A percentile compares a stretch with the other conserved stretches of the same genome.
Conservation (phyloP, 192 early-diverging fungal genomes). For the Coemansia brasiliensis region DNA sequence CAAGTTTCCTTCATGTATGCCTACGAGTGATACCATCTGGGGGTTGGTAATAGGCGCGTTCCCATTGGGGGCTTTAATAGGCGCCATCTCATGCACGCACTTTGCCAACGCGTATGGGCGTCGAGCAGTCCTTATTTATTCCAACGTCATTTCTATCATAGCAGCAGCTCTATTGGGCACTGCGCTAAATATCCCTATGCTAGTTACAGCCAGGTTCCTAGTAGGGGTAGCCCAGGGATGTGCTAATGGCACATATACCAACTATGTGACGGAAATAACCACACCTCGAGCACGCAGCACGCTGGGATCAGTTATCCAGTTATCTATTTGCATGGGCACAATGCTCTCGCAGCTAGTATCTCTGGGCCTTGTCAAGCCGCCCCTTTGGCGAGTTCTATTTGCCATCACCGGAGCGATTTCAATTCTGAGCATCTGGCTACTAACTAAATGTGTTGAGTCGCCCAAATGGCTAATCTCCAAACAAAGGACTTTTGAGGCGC, state of each 20-base stretch:
- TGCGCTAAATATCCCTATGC: slow-evolving; percentile 59
- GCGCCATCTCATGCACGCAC: slow-evolving; percentile 59
- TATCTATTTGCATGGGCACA: slow-evolving; percentile 74
- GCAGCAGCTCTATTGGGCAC: slow-evolving; percentile 59
- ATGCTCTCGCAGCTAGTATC: slow-evolving; percentile 61
- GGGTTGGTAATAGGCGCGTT: slow-evolving; percentile 57
- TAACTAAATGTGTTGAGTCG: slow-evolving; percentile 71
- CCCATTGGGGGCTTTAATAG: slow-evolving; percentile 65
- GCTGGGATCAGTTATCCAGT: slow-evolving; percentile 68
- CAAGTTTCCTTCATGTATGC: slow-evolving; percentile 36
- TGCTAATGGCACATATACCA: slow-evolving; percentile 55
- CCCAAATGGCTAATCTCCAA: slow-evolving; percentile 68
- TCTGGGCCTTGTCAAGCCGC: slow-evolving; percentile 58
- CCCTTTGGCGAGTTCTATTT: slow-evolving; percentile 72
- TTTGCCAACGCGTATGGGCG: slow-evolving; percentile 63
- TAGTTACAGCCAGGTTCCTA: slow-evolving; percentile 64
- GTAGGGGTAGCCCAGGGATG: slow-evolving; percentile 70
- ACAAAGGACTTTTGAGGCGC: slow-evolving; percentile 56
- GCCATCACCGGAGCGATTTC: slow-evolving; percentile 59
- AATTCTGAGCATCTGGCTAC: slow-evolving; percentile 42
- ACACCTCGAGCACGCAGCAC: slow-evolving; percentile 65
- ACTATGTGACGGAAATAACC: slow-evolving; percentile 74
- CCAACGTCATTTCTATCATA: slow-evolving; percentile 62
- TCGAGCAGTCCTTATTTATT: slow-evolving; percentile 61
- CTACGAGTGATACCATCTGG: slow-evolving; percentile 44